A percentile compares a stretch with the other conserved stretches of the same genome.
Evolutionary conservation across 2,329 filamentous ascomycete genomes (phyloP).

Genomic region (Calonectria pteridis): DNA sequence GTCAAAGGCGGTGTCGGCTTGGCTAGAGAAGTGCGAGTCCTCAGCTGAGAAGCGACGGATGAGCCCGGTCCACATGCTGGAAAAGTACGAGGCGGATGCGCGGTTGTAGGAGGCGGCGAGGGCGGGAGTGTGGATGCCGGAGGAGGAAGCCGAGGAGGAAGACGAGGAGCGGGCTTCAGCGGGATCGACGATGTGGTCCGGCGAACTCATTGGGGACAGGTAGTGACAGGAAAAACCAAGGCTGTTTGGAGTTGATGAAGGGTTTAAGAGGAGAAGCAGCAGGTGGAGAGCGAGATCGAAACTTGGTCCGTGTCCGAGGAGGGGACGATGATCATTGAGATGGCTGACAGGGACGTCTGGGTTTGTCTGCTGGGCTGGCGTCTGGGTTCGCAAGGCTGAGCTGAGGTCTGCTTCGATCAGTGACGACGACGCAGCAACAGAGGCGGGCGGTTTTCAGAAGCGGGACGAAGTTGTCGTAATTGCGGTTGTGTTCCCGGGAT

Average conservation of each 20-base stretch:
- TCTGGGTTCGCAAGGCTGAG: neutral
- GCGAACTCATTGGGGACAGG: slow-evolving; percentile 33
- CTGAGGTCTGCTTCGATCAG: neutral
- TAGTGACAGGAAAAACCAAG: neutral
- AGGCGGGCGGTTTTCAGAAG: neutral
- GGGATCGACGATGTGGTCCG: slow-evolving; percentile 35
- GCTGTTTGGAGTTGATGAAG: neutral
- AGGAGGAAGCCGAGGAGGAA: slow-evolving; percentile 34
- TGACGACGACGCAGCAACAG: neutral
- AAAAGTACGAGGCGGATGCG: slow-evolving; percentile 44
- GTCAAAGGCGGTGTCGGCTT: slow-evolving; percentile 43
- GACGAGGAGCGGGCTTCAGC: slow-evolving; percentile 35
- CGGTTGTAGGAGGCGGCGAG: slow-evolving; percentile 32
- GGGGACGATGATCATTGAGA: slow-evolving; percentile 3
- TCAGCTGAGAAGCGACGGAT: slow-evolving; percentile 75
- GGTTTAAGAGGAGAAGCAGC: slow-evolving; percentile 7
- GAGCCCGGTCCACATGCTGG: slow-evolving; percentile 69
- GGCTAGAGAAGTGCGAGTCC: slow-evolving; percentile 47
- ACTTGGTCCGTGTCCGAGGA: neutral
- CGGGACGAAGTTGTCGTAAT: neutral
- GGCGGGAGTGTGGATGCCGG: slow-evolving; percentile 41
- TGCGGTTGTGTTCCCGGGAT: neutral
- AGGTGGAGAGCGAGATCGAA: neutral
- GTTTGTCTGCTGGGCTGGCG: neutral
- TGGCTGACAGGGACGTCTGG: neutral